Evolutionary conservation across 768 basidiomycete species (phyloP).

Genomic region (Russula griseocarnosa): DNA sequence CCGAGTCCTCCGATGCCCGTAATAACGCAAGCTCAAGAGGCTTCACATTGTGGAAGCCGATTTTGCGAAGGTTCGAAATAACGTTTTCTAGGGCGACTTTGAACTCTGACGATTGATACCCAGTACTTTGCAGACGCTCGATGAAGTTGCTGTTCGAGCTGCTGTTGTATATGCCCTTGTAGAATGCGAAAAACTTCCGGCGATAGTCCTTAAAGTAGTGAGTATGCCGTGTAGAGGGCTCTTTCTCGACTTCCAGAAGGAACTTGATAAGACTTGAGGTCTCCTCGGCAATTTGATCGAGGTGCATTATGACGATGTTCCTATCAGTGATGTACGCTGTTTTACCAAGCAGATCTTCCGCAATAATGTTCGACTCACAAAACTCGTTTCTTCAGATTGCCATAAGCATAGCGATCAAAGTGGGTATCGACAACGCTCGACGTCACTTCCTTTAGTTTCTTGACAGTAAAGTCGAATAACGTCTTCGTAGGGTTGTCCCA

Average conservation of each 20-base stretch:
- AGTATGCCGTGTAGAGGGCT: neutral
- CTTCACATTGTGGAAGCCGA: constrained; percentile 40
- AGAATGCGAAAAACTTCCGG: constrained; percentile 7
- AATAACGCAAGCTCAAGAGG: constrained; percentile 48
- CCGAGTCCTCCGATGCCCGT: constrained; percentile 49
- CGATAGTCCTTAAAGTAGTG: constrained; percentile 18
- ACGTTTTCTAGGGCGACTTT: neutral
- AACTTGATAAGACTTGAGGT: neutral
- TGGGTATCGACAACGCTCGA: constrained; percentile 43
- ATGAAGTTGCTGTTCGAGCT: constrained; percentile 1
- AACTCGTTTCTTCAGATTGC: constrained; percentile 48
- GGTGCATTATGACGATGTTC: neutral
- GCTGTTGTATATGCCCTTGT: constrained; percentile 1
- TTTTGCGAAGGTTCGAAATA: constrained; percentile 32
- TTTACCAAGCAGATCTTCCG: neutral
- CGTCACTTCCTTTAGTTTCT: constrained; percentile 40
- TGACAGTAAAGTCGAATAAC: constrained; percentile 44
- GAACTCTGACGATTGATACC: neutral
- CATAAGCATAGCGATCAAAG: constrained; percentile 52
- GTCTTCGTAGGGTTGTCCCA: constrained; percentile 48
- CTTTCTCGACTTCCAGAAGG: neutral
- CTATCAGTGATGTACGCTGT: neutral
- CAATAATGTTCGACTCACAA: constrained; percentile 35
- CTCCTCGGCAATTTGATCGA: constrained; percentile 4
- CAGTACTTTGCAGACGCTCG: neutral